Conservation (phyloP, 2,329 filamentous ascomycete species). For the Arachnomyces sp. region DNA sequence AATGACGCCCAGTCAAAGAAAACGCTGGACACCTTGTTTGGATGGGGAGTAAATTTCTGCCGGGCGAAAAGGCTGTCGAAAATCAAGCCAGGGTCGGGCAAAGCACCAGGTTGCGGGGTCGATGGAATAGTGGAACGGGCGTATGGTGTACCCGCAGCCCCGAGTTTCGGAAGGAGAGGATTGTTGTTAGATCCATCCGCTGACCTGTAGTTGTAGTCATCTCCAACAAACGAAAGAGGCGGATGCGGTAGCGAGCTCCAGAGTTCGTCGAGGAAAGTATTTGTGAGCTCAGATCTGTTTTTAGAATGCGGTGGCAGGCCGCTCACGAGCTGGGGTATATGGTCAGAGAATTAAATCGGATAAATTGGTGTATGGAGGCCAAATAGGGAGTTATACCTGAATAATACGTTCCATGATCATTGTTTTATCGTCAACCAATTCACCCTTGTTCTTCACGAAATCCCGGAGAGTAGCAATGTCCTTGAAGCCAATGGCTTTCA, state of each 20-base stretch:
- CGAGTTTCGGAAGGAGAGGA: constrained; percentile 56
- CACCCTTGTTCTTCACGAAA: constrained; percentile 56
- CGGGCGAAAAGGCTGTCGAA: constrained; percentile 39
- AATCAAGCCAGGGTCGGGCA: constrained; percentile 56
- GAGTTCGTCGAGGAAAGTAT: constrained; percentile 59
- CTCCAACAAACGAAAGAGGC: constrained; percentile 53
- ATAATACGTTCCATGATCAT: constrained; percentile 71
- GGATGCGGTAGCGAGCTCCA: constrained; percentile 69
- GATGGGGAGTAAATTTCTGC: constrained; percentile 45
- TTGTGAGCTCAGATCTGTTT: constrained; percentile 56
- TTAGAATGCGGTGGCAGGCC: constrained; percentile 57
- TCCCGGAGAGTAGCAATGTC: constrained; percentile 58
- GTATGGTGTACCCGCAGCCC: constrained; percentile 61
- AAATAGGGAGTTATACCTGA: constrained; percentile 31
- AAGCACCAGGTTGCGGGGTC: constrained; percentile 52
- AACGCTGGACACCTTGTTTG: constrained; percentile 65
- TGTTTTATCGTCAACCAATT: constrained; percentile 64
- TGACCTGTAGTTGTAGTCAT: constrained; percentile 58
- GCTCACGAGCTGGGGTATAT: constrained; percentile 49
- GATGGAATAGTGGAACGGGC: constrained; percentile 57
- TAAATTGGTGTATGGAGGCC: background rate
- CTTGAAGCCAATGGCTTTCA: constrained; percentile 48
- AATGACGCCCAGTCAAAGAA: constrained; percentile 68
- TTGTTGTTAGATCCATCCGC: constrained; percentile 69
- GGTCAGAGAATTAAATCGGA: background rate